These are phyloP conservation scores for Nidularia pulvinata DNA, from an alignment of 768 basidiomycete genomes.

Conservation along the genomic window DNA sequence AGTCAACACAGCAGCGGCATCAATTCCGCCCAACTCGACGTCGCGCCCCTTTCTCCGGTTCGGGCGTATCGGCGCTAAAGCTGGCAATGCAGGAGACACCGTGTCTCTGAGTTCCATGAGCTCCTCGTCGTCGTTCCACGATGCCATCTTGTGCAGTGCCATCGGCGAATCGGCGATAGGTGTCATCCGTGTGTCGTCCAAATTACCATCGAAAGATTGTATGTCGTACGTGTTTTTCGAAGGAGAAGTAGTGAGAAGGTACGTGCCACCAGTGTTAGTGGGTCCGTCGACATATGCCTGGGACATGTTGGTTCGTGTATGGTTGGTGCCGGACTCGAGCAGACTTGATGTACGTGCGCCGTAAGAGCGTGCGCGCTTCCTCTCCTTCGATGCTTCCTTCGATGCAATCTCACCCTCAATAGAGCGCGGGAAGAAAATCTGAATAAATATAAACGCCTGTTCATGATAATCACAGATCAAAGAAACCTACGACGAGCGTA, in stretches of 20 bases:
- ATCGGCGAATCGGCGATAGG: neutral
- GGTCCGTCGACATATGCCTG: slow-evolving; percentile 10
- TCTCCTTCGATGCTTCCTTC: slow-evolving; percentile 42
- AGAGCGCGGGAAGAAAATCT: slow-evolving; percentile 88
- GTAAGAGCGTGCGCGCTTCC: slow-evolving; percentile 28
- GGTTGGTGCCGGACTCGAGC: slow-evolving; percentile 5
- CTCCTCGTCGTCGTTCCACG: slow-evolving; percentile 3
- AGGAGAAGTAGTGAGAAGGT: slow-evolving; percentile 32
- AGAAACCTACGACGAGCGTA: slow-evolving; percentile 61
- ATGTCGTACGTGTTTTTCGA: slow-evolving; percentile 19
- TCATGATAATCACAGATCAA: neutral
- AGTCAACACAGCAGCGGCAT: slow-evolving; percentile 19
- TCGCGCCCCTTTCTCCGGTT: slow-evolving; percentile 39
- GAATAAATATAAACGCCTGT: neutral
- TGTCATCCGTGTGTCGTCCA: slow-evolving; percentile 4
- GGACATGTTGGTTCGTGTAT: slow-evolving; percentile 5
- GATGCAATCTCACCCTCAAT: slow-evolving; percentile 62
- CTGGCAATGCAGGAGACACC: slow-evolving; percentile 6
- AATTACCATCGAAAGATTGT: slow-evolving; percentile 13
- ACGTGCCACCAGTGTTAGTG: slow-evolving; percentile 17
- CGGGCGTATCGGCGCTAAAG: slow-evolving; percentile 33
- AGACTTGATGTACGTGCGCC: slow-evolving; percentile 15
- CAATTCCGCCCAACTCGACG: slow-evolving; percentile 31
- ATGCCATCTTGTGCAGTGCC: slow-evolving; percentile 3
- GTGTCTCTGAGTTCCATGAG: slow-evolving; percentile 25